Conservation (phyloP, 2,329 filamentous ascomycete species). For the Pseudogymnoascus sp. region DNA sequence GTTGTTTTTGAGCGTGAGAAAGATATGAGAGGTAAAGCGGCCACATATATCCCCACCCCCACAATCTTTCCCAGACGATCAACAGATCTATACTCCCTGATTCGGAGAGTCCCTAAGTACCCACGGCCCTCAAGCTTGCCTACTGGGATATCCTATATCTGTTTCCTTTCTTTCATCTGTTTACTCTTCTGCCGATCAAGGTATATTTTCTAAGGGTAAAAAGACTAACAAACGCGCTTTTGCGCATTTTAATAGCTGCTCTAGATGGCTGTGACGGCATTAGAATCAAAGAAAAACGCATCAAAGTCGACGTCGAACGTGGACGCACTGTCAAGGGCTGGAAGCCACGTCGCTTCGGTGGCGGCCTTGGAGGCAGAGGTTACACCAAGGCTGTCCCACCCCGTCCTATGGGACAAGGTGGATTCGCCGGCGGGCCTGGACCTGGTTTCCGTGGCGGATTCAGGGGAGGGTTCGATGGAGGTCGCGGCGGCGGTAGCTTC, state of each 20-base stretch:
- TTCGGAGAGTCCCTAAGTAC: conserved; percentile 25
- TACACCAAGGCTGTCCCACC: conserved; percentile 78
- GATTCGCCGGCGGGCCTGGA: conserved; percentile 42
- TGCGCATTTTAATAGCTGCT: conserved; percentile 66
- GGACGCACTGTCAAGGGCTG: conserved; percentile 90
- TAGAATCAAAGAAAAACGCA: conserved; percentile 82
- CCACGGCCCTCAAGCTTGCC: conserved; percentile 30
- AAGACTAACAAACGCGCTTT: conserved; percentile 61
- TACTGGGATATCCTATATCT: conserved; percentile 30
- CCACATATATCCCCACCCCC: conserved; percentile 33
- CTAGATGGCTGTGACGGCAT: conserved; percentile 80
- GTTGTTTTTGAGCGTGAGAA: conserved; percentile 95
- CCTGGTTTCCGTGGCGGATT: conserved; percentile 31
- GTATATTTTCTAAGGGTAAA: conserved; percentile 49
- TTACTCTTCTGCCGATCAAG: conserved; percentile 29
- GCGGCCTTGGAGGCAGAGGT: conserved; percentile 82
- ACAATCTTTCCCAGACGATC: conserved; percentile 23
- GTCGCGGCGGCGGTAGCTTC: conserved; percentile 46
- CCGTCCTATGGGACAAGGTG: conserved; percentile 59
- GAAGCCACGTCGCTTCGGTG: conserved; percentile 85
- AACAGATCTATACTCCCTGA: conserved; percentile 32
- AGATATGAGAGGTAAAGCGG: conserved; percentile 93
- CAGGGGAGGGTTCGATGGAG: conserved; percentile 31
- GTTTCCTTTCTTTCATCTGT: conserved; percentile 20
- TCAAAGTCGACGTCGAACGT: conserved; percentile 93